Evolutionary conservation across 257 asterid genomes (phyloP).

Genomic region (Pogostemon cablin): DNA sequence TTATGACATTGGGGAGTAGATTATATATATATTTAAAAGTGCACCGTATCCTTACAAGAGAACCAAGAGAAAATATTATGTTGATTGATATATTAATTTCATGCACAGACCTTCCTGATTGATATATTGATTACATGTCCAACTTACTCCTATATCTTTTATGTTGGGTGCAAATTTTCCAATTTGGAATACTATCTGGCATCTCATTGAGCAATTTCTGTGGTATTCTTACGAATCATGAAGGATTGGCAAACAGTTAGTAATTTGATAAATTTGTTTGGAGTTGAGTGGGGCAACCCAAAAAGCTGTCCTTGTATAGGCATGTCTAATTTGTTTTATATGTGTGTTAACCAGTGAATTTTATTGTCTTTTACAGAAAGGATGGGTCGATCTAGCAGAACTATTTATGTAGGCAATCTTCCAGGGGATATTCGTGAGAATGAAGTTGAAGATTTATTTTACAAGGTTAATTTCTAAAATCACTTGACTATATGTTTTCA

Average conservation of each 20-base stretch:
- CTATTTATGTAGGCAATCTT: conserved; percentile 82
- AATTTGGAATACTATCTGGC: not conserved
- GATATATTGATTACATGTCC: not conserved
- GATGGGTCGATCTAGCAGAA: conserved; percentile 73
- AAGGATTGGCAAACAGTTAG: not conserved
- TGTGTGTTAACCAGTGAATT: conserved; percentile 12
- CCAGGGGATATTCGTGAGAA: conserved; percentile 79
- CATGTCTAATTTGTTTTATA: not conserved
- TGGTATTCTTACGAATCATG: not conserved
- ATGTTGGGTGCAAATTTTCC: not conserved
- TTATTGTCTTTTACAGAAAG: conserved; percentile 37
- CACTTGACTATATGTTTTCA: not conserved
- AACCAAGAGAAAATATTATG: not conserved
- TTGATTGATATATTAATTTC: not conserved
- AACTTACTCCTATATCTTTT: not conserved
- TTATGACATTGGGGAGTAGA: not conserved
- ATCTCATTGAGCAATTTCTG: not conserved
- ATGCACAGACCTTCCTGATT: not conserved
- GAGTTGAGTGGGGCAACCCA: not conserved
- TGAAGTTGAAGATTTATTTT: conserved; percentile 80
- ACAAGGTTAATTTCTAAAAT: conserved; percentile 54
- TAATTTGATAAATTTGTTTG: not conserved
- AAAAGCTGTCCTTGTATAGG: not conserved
- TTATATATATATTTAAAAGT: not conserved
- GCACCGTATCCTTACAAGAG: not conserved